These are phyloP conservation scores for Aspergillus sojae DNA, from an alignment of 2,329 filamentous ascomycete species.

Conservation along the genomic window DNA sequence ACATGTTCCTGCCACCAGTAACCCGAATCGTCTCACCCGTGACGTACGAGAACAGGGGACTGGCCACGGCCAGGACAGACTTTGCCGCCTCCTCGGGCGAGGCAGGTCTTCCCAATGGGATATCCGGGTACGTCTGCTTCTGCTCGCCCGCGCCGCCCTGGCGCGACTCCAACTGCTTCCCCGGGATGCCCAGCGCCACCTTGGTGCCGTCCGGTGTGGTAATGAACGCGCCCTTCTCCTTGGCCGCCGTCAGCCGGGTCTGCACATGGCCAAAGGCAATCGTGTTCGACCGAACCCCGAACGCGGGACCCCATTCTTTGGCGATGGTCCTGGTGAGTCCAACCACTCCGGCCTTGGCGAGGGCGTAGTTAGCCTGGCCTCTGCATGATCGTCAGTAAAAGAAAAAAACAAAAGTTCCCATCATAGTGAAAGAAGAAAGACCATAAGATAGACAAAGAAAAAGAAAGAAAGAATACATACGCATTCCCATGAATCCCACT, in stretches of 20 bases:
- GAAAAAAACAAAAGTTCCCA: background rate
- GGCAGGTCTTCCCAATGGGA: conserved; percentile 75
- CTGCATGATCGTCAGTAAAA: conserved; percentile 20
- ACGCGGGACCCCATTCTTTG: conserved; percentile 85
- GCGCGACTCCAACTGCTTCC: conserved; percentile 52
- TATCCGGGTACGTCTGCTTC: conserved; percentile 62
- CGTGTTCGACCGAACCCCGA: conserved; percentile 81
- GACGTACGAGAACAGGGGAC: conserved; percentile 82
- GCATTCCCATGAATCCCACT: conserved; percentile 84
- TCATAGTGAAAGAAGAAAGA: background rate
- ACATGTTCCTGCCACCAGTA: conserved; percentile 72
- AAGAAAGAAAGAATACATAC: conserved; percentile 25
- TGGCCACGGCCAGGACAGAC: conserved; percentile 75
- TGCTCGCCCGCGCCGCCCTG: conserved; percentile 34
- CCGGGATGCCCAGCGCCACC: conserved; percentile 73
- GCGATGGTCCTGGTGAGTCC: conserved; percentile 88
- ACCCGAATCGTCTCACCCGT: conserved; percentile 85
- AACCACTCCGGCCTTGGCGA: conserved; percentile 81
- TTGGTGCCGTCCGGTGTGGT: conserved; percentile 74
- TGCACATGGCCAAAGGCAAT: conserved; percentile 81
- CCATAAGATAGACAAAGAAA: background rate
- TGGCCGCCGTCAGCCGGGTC: conserved; percentile 79
- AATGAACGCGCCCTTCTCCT: conserved; percentile 81
- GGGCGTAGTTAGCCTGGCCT: conserved; percentile 85
- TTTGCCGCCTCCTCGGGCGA: conserved; percentile 79